Percentiles rank a stretch among this genome's conserved stretches.
phyloP scores from a whole-genome alignment of 805 yeast genomes.

The Pichia cephalocereana region DNA sequence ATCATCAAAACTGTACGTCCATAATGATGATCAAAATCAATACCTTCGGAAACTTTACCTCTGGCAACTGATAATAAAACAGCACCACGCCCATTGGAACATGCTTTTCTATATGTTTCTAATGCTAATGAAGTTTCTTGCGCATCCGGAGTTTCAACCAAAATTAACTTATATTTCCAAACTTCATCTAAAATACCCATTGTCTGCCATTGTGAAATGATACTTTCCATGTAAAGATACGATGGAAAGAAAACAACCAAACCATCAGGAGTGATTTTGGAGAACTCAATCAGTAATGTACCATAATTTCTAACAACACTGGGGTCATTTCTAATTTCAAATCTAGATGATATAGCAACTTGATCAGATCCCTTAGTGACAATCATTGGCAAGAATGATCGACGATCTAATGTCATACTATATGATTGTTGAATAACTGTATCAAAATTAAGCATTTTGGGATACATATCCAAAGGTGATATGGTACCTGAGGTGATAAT shows the following conservation, averaged over 20 bases:
- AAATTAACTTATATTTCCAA: constrained; percentile 91
- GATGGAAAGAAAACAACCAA: constrained; percentile 97
- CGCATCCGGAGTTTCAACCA: constrained; percentile 98
- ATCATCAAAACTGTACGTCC: constrained; percentile 97
- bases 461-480: constrained; percentile 98
- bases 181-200: constrained; percentile 98
- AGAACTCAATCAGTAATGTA: constrained; percentile 78
- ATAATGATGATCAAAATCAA: constrained; percentile 97
- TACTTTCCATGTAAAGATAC: constrained; percentile 94
- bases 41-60: constrained; percentile 98
- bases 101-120: constrained; percentile 93
- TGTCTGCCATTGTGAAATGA: constrained; percentile 96
- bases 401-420: constrained; percentile 87
- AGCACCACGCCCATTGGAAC: constrained; percentile 97
- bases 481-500: constrained; percentile 97
- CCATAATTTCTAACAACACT: constrained; percentile 97
- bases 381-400: constrained; percentile 90
- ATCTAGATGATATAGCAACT: constrained; percentile 91
- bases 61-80: constrained; percentile 94
- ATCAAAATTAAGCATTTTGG: constrained; percentile 88
- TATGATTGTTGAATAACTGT: constrained; percentile 93
- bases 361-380: constrained; percentile 98
- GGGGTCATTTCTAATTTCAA: constrained; percentile 95
- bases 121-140: constrained; percentile 95
- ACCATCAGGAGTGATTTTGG: constrained; percentile 97